Evolutionary conservation across 495 filamentous ascomycete species (phyloP), one percentile per base, ranked within the genome.

Genomic region (Cenococcum geophilum): DNA sequence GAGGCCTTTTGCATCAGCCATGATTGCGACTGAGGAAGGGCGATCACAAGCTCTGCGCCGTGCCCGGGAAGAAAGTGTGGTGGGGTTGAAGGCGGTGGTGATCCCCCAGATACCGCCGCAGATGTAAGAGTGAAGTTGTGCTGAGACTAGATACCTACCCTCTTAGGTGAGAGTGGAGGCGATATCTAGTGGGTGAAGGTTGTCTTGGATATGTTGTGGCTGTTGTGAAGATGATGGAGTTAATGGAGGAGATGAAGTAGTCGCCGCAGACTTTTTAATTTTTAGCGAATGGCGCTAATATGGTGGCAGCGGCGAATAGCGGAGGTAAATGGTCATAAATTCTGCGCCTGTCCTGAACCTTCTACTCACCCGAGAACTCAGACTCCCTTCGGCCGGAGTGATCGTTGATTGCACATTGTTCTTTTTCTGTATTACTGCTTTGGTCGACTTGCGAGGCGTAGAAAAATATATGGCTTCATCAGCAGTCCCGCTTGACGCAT

Each of bases 1-100:
- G 78, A 97, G 89, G 76, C 92, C 92, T 81, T 96, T 95, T 49
- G 16, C 10, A 68, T 85, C 80, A 87, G 90, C 91, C 92, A 97
- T 97, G 82, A 87, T 97, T 92, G 89, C 84, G 83, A 76, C 78
- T 79, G 71, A 58, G 68, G 73, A 66, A 69, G 71, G 73, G 71
- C 80, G 87, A 92, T 86, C 86, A 83, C 86, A 88, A 85, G 81
- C 84, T 68, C 78, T 74, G 83, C 79, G 72, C 76, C 78, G 80
- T 79, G 82, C 83, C 76, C 79, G 72, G 69, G 67, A 59, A 68
- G 64, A 68, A 62, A 48, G 18, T 63, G 54, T 58, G 63, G 58
- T 62, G 70, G 59, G 61, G 68, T 57, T 70, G 63, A 58, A 60
- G 60, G 65, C 66, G 71, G 69, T 58, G 70, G 66, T 66, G 66